phyloP scores from a whole-genome alignment of 495 filamentous ascomycete genomes.

The Hypoxylon lienhwacheense region DNA sequence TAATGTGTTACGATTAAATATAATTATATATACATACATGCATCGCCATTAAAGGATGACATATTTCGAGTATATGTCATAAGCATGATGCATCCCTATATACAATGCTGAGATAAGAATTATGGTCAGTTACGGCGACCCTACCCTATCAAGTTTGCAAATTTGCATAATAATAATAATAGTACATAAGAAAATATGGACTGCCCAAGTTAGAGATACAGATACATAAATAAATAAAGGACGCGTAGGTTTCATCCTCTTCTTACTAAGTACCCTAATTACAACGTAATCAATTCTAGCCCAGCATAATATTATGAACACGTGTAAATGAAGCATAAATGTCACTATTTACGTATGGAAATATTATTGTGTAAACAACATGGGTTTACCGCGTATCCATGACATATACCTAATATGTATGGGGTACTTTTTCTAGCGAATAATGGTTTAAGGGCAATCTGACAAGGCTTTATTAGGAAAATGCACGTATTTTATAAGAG shows the following conservation, averaged over 20 bases:
- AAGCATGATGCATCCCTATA: too few species aligned
- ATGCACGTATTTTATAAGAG: too few species aligned
- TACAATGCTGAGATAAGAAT: slow-evolving; percentile 29
- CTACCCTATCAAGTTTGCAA: slow-evolving; percentile 18
- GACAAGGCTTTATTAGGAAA: too few species aligned
- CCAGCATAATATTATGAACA: slow-evolving; percentile 28
- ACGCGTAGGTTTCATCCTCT: slow-evolving; percentile 33
- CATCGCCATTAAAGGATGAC: slow-evolving; percentile 4
- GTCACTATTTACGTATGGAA: too few species aligned
- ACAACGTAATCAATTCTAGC: slow-evolving; percentile 38
- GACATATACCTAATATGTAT: slow-evolving; percentile 17
- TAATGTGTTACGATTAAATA: too few species aligned
- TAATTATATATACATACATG: too few species aligned
- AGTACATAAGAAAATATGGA: slow-evolving; percentile 7
- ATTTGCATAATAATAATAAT: slow-evolving; percentile 1
- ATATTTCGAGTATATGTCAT: slow-evolving; percentile 8
- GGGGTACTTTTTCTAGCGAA: slow-evolving; percentile 23
- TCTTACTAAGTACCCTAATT: slow-evolving; percentile 14
- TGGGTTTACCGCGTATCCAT: slow-evolving; percentile 35
- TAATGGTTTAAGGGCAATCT: slow-evolving; percentile 22
- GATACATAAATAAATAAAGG: slow-evolving; percentile 8
- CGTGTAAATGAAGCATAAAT: too few species aligned
- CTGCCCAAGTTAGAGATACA: slow-evolving; percentile 12
- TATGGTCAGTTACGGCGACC: slow-evolving; percentile 12
- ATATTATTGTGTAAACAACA: too few species aligned